Base-by-base conservation (phyloP, 83 land plant species). In the Larix sibirica region DNA sequence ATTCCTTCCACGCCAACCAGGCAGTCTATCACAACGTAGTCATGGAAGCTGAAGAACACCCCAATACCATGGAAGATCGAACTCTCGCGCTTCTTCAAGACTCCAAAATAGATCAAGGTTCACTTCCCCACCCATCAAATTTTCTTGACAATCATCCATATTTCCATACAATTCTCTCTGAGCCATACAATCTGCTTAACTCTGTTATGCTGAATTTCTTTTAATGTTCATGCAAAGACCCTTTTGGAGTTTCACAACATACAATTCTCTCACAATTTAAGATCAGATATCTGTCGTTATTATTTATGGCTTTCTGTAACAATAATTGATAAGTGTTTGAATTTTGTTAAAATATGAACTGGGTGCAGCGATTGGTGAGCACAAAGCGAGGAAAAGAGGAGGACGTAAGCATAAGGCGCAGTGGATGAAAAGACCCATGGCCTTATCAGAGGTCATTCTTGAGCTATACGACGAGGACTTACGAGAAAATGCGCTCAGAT, bases 381-480 rank as follows among this genome's bases (percentile, higher is more conserved):
- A 3, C 18, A 82, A 80, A 61, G 66, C 50, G 50, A 79, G 62
- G 82, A 85, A 84, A 64, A 81, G 65, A 56, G 86, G 81, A 13
- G 82, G 84, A 36, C 84, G 83, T 58, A 83, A 84, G 84, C 91
- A 91, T 79, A 89, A 87, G 82, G 60, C 74, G 73, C 61, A 87
- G 38, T 87, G 87, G 85, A 73, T 91, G 91, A 87, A 68, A 64
- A 81, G 82, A 83, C 91, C 93, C 18, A 91, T 89, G 93, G 91
- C 84, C 1, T 64, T 91, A n/a, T 56, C 93, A 24, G 83, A 91
- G 20, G 63, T 87, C 77, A 83, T 91, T 42, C 66, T 89, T 50
- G 93, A 89, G 83, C 64, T 91, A 17, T 82, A 83, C 26, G 89
- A 89, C 2, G 63, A 75, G 24, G 87, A 85, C 5, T 63, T 73